These are phyloP conservation scores for Heteromeles arbutifolia DNA, from an alignment of 306 rosid genomes.

Conservation along the genomic window DNA sequence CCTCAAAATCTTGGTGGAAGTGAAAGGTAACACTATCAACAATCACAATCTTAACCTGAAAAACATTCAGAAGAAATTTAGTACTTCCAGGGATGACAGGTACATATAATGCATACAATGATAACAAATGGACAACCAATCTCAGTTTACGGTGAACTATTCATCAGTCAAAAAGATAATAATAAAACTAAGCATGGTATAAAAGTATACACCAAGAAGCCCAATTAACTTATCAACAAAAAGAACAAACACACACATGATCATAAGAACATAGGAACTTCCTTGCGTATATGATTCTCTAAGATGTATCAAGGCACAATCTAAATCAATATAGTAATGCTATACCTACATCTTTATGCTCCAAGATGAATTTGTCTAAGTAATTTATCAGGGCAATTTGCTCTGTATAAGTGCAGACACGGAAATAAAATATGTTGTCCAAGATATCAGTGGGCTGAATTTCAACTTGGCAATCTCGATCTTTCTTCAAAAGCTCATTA, in stretches of 20 bases:
- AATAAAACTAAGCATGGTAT: neutral
- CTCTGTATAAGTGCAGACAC: slow-evolving; percentile 85
- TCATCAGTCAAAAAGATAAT: neutral
- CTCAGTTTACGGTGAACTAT: neutral
- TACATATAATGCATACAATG: neutral
- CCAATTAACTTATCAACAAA: neutral
- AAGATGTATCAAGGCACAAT: neutral
- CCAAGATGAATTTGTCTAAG: slow-evolving; percentile 75
- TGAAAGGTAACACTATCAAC: slow-evolving; percentile 92
- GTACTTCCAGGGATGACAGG: neutral
- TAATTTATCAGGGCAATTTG: slow-evolving; percentile 81
- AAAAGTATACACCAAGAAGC: neutral
- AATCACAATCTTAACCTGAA: slow-evolving; percentile 75
- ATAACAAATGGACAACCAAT: neutral
- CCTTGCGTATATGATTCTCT: neutral
- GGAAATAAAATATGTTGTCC: slow-evolving; percentile 75
- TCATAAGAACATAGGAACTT: neutral
- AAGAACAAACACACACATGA: neutral
- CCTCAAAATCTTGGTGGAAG: slow-evolving; percentile 90
- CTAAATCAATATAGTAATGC: neutral
- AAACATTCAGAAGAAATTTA: neutral
- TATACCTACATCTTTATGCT: slow-evolving; percentile 73
- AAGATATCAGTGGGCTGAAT: slow-evolving; percentile 55
- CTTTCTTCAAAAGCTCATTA: slow-evolving; percentile 37
- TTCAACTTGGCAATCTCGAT: slow-evolving; percentile 34